Percentiles rank a stretch among this genome's conserved stretches.
Conservation (phyloP, 2,329 filamentous ascomycete genomes). For the Aphanocladium album region DNA sequence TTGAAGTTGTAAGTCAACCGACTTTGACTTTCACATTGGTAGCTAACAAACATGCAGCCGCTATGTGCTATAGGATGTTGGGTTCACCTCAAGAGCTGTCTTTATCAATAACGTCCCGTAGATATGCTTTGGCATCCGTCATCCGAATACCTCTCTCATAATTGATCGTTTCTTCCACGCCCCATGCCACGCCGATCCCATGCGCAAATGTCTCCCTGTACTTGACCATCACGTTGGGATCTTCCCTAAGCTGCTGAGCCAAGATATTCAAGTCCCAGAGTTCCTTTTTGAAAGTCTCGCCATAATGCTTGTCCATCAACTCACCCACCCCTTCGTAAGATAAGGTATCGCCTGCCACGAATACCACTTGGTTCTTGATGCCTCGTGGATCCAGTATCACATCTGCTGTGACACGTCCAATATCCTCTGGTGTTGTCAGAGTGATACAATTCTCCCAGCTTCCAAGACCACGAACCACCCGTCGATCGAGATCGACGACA, state of each 20-base stretch:
- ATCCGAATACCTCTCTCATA: constrained; percentile 39
- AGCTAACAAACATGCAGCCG: background rate
- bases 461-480: constrained; percentile 49
- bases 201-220: constrained; percentile 58
- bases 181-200: constrained; percentile 56
- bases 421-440: constrained; percentile 58
- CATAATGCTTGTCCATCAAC: constrained; percentile 40
- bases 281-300: constrained; percentile 40
- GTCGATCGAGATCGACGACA: constrained; percentile 45
- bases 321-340: constrained; percentile 51
- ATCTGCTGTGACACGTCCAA: constrained; percentile 55
- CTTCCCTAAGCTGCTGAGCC: constrained; percentile 37
- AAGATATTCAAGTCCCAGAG: constrained; percentile 44
- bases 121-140: constrained; percentile 37
- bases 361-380: constrained; percentile 43
- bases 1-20: constrained; percentile 15
- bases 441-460: constrained; percentile 59
- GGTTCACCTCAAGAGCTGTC: background rate
- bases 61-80: background rate
- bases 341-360: constrained; percentile 57
- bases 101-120: constrained; percentile 15
- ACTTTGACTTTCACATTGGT: background rate
- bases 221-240: constrained; percentile 50
- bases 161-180: constrained; percentile 49
- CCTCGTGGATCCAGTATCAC: constrained; percentile 40